Base-by-base conservation (phyloP, 2,329 filamentous ascomycete species). In the Neopestalotiopsis sp. region DNA sequence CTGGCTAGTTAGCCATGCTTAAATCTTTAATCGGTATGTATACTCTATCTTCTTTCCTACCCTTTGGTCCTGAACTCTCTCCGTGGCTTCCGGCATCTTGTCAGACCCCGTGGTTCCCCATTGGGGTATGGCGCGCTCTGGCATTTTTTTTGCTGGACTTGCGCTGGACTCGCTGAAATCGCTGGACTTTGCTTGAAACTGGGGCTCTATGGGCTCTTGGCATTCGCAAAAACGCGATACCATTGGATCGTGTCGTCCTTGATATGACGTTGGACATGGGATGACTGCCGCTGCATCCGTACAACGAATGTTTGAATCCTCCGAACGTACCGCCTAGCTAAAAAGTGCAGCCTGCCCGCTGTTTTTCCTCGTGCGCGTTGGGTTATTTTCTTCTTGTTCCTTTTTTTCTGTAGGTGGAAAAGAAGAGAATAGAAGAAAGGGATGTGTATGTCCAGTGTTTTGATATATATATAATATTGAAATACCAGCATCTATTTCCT, bases 181-280 rank as follows among this genome's bases (percentile, higher is more conserved):
- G 49, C 17, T n/a, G 17, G 49, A 56, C 17, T 56, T 56, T n/a
- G 49, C 17, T 56, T 9, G 17, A 49, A 13, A 56, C 34, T 38
- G 34, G 34, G 34, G 34, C 34, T 38, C 34, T 38, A 38, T 38
- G 34, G 34, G 34, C 34, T 38, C 34, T 38, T 38, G 34, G 34
- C 34, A 38, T 38, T 53, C 45, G 9, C 45, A 20, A 5, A 53
- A 53, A 7, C n/a, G 24, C 45, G 17, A 53, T 20, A 17, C 45
- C 45, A 53, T 53, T 53, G 45, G 45, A 53, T 53, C 45, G 45
- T 53, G 57, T 14, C 28, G 6, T 24, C 57, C 14, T 28, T 30
- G 57, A 61, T 24, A 61, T 61, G 57, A 61, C 32, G 57, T 61
- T 34, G n/a, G n/a, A 28, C 32, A 61, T 61, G 24, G 28, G 57